Evolutionary conservation across 2,329 filamentous ascomycete genomes (phyloP).

Genomic region (Ceratocystis colombiana): DNA sequence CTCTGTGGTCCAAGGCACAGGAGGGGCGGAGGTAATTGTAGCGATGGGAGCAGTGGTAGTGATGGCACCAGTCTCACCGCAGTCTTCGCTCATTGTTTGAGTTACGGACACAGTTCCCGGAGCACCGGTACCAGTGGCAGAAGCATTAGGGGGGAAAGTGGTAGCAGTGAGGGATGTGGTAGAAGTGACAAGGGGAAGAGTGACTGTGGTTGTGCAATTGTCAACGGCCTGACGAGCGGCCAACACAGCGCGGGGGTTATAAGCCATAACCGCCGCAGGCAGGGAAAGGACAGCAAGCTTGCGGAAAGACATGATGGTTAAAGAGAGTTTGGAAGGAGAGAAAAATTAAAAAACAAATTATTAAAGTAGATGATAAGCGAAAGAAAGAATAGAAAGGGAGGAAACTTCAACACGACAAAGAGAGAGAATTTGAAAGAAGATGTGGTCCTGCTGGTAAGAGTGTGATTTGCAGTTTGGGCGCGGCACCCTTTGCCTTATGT

Average conservation of each 20-base stretch:
- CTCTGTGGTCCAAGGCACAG: constrained; percentile 17
- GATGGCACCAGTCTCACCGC: not conserved
- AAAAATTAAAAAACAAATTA: not conserved
- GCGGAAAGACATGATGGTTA: constrained; percentile 20
- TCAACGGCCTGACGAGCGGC: constrained; percentile 12
- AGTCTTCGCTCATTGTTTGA: not conserved
- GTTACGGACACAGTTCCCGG: not conserved
- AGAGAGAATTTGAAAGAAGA: not conserved
- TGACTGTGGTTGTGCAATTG: constrained; percentile 15
- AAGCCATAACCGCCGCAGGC: constrained; percentile 20
- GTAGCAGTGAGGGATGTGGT: not conserved
- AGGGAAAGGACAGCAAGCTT: constrained; percentile 22
- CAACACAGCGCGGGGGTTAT: constrained; percentile 20
- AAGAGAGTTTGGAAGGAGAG: not conserved
- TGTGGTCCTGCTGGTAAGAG: not conserved
- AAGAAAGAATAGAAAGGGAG: not conserved
- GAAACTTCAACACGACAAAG: not conserved
- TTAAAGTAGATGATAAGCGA: constrained; percentile 13
- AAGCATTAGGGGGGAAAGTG: not conserved
- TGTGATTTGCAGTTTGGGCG: fast-evolving
- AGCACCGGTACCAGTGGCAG: not conserved
- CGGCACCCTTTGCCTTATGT: constrained; percentile 13
- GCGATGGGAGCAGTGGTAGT: not conserved
- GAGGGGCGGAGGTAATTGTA: not conserved
- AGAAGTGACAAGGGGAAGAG: not conserved